Evolutionary conservation across 1,139 yeast genomes (phyloP), one percentile per base, ranked within the genome.

Genomic region (Yamadazyma friedrichii): DNA sequence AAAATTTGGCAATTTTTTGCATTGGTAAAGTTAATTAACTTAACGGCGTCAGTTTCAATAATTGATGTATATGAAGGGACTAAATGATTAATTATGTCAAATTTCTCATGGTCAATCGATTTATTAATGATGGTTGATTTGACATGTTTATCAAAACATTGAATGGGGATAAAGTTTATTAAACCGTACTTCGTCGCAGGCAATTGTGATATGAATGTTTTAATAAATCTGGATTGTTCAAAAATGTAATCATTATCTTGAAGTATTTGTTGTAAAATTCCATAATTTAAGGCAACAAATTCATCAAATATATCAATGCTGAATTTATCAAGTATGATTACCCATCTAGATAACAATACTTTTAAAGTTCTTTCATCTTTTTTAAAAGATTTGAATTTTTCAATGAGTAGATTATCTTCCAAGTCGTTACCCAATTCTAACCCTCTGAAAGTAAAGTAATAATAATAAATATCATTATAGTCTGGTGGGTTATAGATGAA

Each of bases 61-160:
- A 49, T 49, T 0, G 87, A 74, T 47, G 64, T 78, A 49, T 66
- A 74, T 0, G 85, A 72, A 5, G 85, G 83, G 8, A 68, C 63
- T 2, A 38, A 28, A 17, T 41, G 39, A 12, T 28, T 9, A 9
- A 41, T 31, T 9, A 27, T 5, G 20, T 31, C 15, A 28, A 22
- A 27, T 2, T 8, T 25, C 9, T 27, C 15, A 29, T 11, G 32
- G 8, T 39, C 33, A 3, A 34, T 9, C 15, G 79, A 48, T 5
- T 37, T 42, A 45, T 80, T 63, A 12, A 80, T 49, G 8, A 74
- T 45, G 4, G 55, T 55, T 15, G 64, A 62, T 53, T 76, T 79
- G 20, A 59, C 52, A 9, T 54, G 47, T 52, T 66, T 80, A 36
- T 65, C 68, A 39, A 68, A 70, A 47, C 83, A 77, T 44, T 74